Base-by-base conservation (phyloP, 2,329 filamentous ascomycete genomes). In the Aureobasidium sp. region DNA sequence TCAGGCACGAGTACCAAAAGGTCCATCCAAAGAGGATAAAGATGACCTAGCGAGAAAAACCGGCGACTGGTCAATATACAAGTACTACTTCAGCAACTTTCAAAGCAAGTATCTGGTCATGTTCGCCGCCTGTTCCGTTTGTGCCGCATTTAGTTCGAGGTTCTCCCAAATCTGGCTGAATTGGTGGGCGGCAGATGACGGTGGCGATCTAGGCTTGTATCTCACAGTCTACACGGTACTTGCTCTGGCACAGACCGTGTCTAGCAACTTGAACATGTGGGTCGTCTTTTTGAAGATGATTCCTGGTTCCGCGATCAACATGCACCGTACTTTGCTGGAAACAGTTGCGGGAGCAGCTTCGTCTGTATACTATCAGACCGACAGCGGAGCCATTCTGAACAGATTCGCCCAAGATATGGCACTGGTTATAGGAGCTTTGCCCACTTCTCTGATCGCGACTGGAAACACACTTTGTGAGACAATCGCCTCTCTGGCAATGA, bases 361-460 rank as follows among this genome's bases (percentile, higher is more conserved):
- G 63, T 70, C 71, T 0, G 78, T 77, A 65, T 76, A 79, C 60
- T 69, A 73, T 0, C 70, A 69, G 1, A 76, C 73, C 0, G 77
- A 79, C 64, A 75, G 71, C 14, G 77, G 77, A 15, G 70, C 73
- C 17, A 75, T 73, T 8, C 69, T 75, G n/a, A 79, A 78, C 37
- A 55, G 51, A 14, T 55, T 55, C 15, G 37, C 14, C 15, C 51
- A 55, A 41, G 51, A 55, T 34, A 55, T 55, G 51, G 20, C 22
- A 22, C 20, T 55, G 22, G 37, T 55, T 14, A 77, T 79, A 57
- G 77, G 73, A 67, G 72, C 76, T 34, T 67, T 80, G 9, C 67
- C 68, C 20, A 58, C 57, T 29, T 49, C 61, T 1, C 31, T 42
- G 3, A 48, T 47, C n/a, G 39, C 56, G 65, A 70, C 68, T 20